Evolutionary conservation across 441 rosid species (phyloP), one percentile per base, ranked within the genome.

Genomic region (Brassica balearica): DNA sequence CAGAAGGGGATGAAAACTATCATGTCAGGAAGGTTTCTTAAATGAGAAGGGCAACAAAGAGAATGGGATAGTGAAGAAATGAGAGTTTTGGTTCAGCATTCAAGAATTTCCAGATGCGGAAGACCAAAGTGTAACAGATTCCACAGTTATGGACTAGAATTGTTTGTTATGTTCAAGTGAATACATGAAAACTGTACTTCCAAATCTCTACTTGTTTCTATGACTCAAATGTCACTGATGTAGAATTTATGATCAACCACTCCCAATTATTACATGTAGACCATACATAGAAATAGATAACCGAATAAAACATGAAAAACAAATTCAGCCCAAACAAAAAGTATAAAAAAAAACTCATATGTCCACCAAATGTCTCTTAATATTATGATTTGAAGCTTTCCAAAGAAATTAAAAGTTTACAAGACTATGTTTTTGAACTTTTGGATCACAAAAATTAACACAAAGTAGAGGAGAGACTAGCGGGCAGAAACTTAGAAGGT

Each of bases 1-100:
- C 17, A 46, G 69, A 72, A 67, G 83, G 85, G 23, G 88, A 82
- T 6, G 46, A 58, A 46, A 60, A 14, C 12, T 10, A 20, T 65
- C 2, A 51, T 51, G 56, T 32, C 65, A 60, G 25, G 58, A 51
- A 68, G 70, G 27, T 48, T 38, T 20, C 71, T 36, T 11, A 0
- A 25, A 59, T 69, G 67, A 36, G 74, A 68, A 36, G 78, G 63
- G 58, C 23, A 72, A 72, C 69, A 61, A 22, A 59, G 69, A 32
- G 69, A 51, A 5, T 60, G 77, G 51, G 20, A 68, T 12, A 17
- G 78, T 74, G 8, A 79, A 69, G 69, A 56, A 65, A 53, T 79
- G 59, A 79, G 51, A 29, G 19, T 14, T 8, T 32, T 9, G 12
- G 53, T 15, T 64, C 12, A 11, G 5, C 32, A 17, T 29, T 63